Evolutionary conservation across 2,329 filamentous ascomycete genomes (phyloP).

Genomic region (Paraphoma sp.): DNA sequence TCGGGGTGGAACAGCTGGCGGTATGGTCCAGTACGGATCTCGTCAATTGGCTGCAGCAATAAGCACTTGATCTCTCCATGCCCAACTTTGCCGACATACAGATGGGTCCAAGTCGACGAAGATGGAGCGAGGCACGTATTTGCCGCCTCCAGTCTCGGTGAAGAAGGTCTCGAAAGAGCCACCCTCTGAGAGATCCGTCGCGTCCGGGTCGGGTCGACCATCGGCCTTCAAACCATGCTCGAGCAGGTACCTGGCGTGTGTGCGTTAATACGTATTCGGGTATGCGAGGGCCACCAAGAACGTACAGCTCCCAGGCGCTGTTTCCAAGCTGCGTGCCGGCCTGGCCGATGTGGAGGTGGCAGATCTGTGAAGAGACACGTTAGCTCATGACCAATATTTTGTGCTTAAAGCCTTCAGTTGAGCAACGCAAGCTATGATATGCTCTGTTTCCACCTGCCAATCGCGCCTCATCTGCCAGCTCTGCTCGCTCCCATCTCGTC

Average conservation of each 20-base stretch:
- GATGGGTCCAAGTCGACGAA: slow-evolving; percentile 77
- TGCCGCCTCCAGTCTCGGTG: slow-evolving; percentile 73
- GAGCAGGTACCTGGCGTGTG: slow-evolving; percentile 67
- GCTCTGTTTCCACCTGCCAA: background rate
- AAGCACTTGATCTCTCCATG: slow-evolving; percentile 15
- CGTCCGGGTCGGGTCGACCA: slow-evolving; percentile 68
- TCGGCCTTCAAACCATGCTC: slow-evolving; percentile 73
- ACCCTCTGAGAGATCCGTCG: slow-evolving; percentile 64
- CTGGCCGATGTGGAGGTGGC: slow-evolving; percentile 73
- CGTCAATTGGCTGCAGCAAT: slow-evolving; percentile 65
- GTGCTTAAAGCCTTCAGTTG: background rate
- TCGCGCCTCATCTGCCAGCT: background rate
- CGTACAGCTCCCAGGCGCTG: slow-evolving; percentile 79
- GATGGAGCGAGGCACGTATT: slow-evolving; percentile 75
- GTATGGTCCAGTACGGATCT: slow-evolving; percentile 73
- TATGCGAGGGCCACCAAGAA: slow-evolving; percentile 22
- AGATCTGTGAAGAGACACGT: slow-evolving; percentile 56
- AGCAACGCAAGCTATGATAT: background rate
- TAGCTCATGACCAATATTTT: slow-evolving; percentile 10
- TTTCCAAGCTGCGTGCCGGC: slow-evolving; percentile 77
- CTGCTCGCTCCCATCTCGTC: slow-evolving; percentile 1
- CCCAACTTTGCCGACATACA: slow-evolving; percentile 45
- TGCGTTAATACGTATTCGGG: slow-evolving; percentile 24
- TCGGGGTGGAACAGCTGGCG: slow-evolving; percentile 76
- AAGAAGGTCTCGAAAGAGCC: slow-evolving; percentile 77